Evolutionary conservation across 1,284 basidiomycete genomes (phyloP).

Genomic region (Ustilago xerochloae): DNA sequence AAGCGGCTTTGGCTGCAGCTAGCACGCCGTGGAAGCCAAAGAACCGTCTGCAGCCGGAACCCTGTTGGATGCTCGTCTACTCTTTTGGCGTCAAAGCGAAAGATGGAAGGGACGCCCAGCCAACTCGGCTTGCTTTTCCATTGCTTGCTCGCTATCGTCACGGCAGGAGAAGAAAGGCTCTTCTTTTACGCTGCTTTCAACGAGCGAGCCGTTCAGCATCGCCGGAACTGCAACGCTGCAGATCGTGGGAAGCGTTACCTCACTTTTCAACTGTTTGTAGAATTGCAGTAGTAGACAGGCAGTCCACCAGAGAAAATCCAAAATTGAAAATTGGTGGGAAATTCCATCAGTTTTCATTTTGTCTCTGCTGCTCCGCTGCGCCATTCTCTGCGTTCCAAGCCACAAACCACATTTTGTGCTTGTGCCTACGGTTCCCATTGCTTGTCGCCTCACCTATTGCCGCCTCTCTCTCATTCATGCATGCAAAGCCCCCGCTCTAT

Average conservation of each 20-base stretch:
- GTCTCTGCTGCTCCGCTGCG: neutral
- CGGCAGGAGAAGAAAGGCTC: too few species aligned
- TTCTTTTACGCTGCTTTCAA: too few species aligned
- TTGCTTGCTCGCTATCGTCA: neutral
- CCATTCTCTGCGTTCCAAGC: slow-evolving; percentile 6
- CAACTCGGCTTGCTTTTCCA: neutral
- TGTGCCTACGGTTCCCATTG: neutral
- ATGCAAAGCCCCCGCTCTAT: neutral
- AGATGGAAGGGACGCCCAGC: neutral
- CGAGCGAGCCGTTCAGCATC: slow-evolving; percentile 6
- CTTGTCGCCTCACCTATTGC: neutral
- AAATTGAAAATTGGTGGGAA: neutral
- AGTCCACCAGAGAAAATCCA: neutral
- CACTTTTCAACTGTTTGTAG: neutral
- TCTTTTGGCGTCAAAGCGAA: neutral
- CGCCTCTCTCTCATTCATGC: neutral
- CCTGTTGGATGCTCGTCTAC: slow-evolving; percentile 18
- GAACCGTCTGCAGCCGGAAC: slow-evolving; percentile 4
- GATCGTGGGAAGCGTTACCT: slow-evolving; percentile 28
- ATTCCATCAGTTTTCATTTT: slow-evolving; percentile 1
- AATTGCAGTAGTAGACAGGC: neutral
- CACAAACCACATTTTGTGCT: neutral
- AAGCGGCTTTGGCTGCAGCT: neutral
- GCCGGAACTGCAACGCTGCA: slow-evolving; percentile 2
- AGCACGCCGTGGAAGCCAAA: slow-evolving; percentile 1